These are phyloP conservation scores for Gastroboletus turbinatus DNA, from an alignment of 1,284 basidiomycete species.

Conservation along the genomic window DNA sequence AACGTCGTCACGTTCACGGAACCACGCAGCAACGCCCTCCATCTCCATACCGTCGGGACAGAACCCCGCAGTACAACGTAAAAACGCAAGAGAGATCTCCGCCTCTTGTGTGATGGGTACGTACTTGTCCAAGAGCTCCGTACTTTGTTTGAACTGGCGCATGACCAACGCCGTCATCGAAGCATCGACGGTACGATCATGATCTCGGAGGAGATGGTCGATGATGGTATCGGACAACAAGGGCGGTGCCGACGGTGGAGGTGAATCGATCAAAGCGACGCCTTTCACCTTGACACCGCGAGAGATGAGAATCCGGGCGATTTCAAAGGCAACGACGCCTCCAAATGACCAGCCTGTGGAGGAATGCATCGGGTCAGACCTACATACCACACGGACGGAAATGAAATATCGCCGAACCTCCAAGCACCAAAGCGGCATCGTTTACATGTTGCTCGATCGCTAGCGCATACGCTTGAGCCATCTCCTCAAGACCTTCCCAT, in stretches of 20 bases:
- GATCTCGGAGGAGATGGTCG: constrained; percentile 26
- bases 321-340: constrained; percentile 66
- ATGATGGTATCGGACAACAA: constrained; percentile 53
- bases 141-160: constrained; percentile 46
- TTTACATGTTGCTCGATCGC: constrained; percentile 36
- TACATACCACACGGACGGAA: background rate
- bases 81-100: constrained; percentile 41
- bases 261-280: constrained; percentile 65
- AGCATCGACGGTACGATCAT: constrained; percentile 16
- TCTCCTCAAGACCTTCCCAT: constrained; percentile 50
- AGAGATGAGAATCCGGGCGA: constrained; percentile 50
- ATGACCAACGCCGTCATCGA: constrained; percentile 18
- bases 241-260: constrained; percentile 49
- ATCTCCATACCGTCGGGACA: constrained; percentile 24
- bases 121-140: constrained; percentile 43
- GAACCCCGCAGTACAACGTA: constrained; percentile 47
- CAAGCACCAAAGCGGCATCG: constrained; percentile 45
- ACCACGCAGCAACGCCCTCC: constrained; percentile 45
- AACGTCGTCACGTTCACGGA: constrained; percentile 45
- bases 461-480: constrained; percentile 52
- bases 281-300: constrained; percentile 49
- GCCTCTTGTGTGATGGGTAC: constrained; percentile 25
- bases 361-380: background rate
- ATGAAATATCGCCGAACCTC: constrained; percentile 45
- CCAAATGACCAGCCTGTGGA: constrained; percentile 73